phyloP scores from a whole-genome alignment of 495 filamentous ascomycete species.

The Lasiosphaeria miniovina region DNA sequence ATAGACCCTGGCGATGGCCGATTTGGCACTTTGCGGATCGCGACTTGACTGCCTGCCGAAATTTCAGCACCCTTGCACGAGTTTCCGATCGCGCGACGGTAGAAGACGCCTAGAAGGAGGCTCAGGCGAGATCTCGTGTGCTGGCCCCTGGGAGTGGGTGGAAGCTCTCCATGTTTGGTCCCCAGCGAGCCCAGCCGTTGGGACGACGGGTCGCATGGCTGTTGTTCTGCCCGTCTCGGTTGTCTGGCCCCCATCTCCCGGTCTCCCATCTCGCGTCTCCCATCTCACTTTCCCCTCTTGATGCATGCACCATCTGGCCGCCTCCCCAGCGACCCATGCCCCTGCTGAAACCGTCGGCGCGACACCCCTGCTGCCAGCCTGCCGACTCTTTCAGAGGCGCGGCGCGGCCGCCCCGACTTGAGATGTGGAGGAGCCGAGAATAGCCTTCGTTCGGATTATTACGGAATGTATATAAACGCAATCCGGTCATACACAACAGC shows the following conservation, averaged over 20 bases:
- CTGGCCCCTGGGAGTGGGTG: neutral
- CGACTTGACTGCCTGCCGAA: neutral
- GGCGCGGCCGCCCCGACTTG: constrained; percentile 28
- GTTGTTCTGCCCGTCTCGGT: constrained; percentile 16
- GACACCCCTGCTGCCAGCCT: constrained; percentile 20
- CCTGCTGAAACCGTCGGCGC: constrained; percentile 27
- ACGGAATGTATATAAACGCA: no score
- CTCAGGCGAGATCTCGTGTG: constrained; percentile 7
- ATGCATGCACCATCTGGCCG: constrained; percentile 14
- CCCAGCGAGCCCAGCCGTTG: constrained; percentile 12
- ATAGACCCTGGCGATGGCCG: neutral
- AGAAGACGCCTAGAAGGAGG: constrained; percentile 22
- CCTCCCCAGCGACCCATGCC: constrained; percentile 11
- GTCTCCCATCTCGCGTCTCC: no score
- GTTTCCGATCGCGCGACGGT: constrained; percentile 7
- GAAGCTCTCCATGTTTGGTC: neutral
- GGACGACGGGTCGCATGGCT: constrained; percentile 10
- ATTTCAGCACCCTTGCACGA: constrained; percentile 10
- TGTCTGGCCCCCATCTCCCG: constrained; percentile 12
- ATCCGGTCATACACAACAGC: no score
- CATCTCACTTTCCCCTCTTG: constrained; percentile 4
- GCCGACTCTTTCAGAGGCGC: constrained; percentile 7
- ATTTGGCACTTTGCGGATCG: neutral
- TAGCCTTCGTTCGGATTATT: no score
- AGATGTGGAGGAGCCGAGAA: neutral